These are phyloP conservation scores for Umbelopsis vinacea DNA, from an alignment of 192 early-diverging fungal species.

Conservation along the genomic window DNA sequence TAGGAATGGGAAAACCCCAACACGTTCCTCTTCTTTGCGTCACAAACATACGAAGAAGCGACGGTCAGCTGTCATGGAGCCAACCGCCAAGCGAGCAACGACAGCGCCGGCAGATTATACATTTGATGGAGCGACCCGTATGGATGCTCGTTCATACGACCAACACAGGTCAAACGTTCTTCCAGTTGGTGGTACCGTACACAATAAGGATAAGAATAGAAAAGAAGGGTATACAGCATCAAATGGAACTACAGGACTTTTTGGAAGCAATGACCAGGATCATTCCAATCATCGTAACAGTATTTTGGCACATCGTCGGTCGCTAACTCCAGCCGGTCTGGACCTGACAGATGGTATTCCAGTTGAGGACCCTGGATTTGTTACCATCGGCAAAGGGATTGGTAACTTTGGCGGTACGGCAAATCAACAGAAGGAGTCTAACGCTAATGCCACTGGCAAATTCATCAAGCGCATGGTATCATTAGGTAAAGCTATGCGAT, in stretches of 20 bases:
- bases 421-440: background rate
- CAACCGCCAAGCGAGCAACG: background rate
- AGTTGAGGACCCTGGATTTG: constrained; percentile 17
- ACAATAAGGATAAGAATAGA: background rate
- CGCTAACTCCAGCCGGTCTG: constrained; percentile 20
- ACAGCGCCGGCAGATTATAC: background rate
- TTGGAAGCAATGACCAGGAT: background rate
- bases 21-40: background rate
- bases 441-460: constrained; percentile 14
- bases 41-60: constrained; percentile 7
- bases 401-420: background rate
- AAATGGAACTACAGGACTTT: background rate
- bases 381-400: constrained; percentile 16
- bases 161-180: background rate
- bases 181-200: background rate
- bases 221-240: background rate
- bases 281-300: constrained; percentile 16
- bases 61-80: background rate
- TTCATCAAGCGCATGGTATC: constrained; percentile 22
- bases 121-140: background rate
- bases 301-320: constrained; percentile 22
- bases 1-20: background rate
- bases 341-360: constrained; percentile 19
- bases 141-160: background rate
- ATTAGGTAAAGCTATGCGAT: background rate